Base-by-base conservation (phyloP, 306 rosid genomes). In the Crataegus laevigata region DNA sequence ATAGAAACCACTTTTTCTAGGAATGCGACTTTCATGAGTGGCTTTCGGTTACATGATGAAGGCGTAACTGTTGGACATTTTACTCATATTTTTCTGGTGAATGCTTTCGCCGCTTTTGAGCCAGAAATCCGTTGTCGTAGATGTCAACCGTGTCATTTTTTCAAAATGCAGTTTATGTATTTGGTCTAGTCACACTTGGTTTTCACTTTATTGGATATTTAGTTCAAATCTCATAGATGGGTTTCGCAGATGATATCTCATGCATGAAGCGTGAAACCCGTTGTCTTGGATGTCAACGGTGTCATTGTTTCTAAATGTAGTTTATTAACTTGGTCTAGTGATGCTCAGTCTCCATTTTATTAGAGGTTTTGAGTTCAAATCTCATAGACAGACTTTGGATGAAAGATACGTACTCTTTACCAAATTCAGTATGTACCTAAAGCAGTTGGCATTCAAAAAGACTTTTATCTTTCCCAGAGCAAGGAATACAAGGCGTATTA, bases 21-120 rank as follows among this genome's bases (percentile, higher is more conserved):
- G 58, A 61, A 78, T 34, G 81, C 30, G 34, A 77, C 70, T 73
- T 22, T 66, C 78, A 2, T 76, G 8, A 34, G 1, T 34, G 6
- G 38, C 8, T 34, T 34, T 71, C 38, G 8, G 8, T 32, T 34
- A 34, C 38, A 75, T 68, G 60, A 63, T 26, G 78, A 71, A 61
- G 88, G 88, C 66, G 79, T 81, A 30, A 83, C 66, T 2, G 45
- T 70, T 32, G 83, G 80, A 30, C 85, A 83, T 66, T 83, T 83
- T 14, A 83, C 72, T 29, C 85, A 80, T 54, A 75, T 78, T 29
- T 83, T 80, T 55, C 73, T 75, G 64, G 63, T 83, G 73, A 87
- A 86, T 78, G 77, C 85, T 69, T 80, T 83, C 8, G 40, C 66
- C 34, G 78, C 79, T 21, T 80, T 40, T 14, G 82, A 86, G 68